Conservation (phyloP, 208 protist species). For the Leishmania aethiopica region DNA sequence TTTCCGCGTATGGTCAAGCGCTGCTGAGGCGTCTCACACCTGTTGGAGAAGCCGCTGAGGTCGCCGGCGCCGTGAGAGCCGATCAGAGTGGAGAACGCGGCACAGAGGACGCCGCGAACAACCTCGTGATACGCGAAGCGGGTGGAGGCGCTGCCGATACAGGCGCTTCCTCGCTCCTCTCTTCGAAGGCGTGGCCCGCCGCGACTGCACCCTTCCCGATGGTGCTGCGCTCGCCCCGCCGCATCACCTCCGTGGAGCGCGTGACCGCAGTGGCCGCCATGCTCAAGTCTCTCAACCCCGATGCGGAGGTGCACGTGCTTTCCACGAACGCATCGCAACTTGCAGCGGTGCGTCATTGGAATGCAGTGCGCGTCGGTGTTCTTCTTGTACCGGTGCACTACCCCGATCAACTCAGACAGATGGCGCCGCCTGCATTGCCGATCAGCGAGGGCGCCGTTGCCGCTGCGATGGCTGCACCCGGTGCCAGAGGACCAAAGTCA, state of each 20-base stretch:
- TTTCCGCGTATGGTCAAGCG: conserved; percentile 23
- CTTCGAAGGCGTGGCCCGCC: neutral
- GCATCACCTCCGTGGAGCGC: conserved; percentile 69
- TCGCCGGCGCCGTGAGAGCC: too few relatives aligned
- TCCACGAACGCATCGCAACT: conserved; percentile 62
- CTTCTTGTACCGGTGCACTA: conserved; percentile 60
- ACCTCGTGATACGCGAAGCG: conserved; percentile 5
- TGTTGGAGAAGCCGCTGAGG: neutral
- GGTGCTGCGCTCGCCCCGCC: conserved; percentile 38
- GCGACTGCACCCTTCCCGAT: neutral
- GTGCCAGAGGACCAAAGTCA: neutral
- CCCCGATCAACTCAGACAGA: conserved; percentile 64
- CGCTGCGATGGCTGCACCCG: neutral
- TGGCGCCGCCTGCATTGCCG: conserved; percentile 53
- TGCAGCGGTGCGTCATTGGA: conserved; percentile 63
- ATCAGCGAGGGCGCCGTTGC: neutral
- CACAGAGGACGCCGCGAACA: neutral
- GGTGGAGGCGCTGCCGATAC: neutral
- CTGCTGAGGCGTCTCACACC: conserved; percentile 22
- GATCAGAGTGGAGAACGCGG: neutral
- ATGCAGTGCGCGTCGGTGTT: conserved; percentile 21
- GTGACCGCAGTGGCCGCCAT: conserved; percentile 84
- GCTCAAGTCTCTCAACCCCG: conserved; percentile 88
- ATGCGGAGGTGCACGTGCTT: conserved; percentile 78
- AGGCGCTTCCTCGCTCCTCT: neutral